Evolutionary conservation across 1,139 yeast genomes (phyloP).

Genomic region (Suhomyces anneliseae): DNA sequence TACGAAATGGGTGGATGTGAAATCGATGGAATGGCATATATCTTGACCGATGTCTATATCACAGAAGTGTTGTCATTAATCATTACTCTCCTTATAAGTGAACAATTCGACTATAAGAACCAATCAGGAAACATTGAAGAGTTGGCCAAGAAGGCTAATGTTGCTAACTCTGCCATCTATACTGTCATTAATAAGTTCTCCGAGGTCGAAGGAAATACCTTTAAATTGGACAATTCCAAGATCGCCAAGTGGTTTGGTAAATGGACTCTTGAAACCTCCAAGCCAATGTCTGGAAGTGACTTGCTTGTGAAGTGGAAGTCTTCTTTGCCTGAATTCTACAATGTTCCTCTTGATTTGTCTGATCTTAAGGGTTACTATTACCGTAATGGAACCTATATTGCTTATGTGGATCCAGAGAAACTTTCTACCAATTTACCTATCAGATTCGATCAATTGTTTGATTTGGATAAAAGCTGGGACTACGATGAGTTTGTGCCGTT

Average conservation of each 20-base stretch:
- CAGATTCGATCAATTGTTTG: conserved; percentile 64
- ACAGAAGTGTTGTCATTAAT: conserved; percentile 41
- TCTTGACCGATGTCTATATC: conserved; percentile 24
- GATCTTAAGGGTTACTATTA: conserved; percentile 57
- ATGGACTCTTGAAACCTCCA: conserved; percentile 44
- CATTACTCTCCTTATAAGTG: conserved; percentile 52
- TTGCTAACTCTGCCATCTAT: conserved; percentile 35
- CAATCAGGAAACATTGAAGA: conserved; percentile 22
- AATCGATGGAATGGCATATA: conserved; percentile 33
- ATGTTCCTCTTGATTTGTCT: conserved; percentile 53
- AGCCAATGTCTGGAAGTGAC: conserved; percentile 34
- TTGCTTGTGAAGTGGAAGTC: conserved; percentile 64
- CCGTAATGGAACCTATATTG: conserved; percentile 48
- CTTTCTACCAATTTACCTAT: conserved; percentile 53
- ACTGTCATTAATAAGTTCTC: conserved; percentile 50
- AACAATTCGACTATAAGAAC: conserved; percentile 29
- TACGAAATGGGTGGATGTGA: conserved; percentile 56
- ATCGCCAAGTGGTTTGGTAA: conserved; percentile 64
- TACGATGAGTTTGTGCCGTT: conserved; percentile 72
- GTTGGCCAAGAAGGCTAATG: conserved; percentile 19
- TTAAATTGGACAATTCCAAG: conserved; percentile 36
- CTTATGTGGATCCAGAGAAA: conserved; percentile 48
- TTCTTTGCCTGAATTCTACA: conserved; percentile 63
- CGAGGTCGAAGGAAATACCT: conserved; percentile 17
- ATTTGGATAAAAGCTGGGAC: conserved; percentile 65